phyloP scores from a whole-genome alignment of 129 eudicot species.

The Dittrichia graveolens region DNA sequence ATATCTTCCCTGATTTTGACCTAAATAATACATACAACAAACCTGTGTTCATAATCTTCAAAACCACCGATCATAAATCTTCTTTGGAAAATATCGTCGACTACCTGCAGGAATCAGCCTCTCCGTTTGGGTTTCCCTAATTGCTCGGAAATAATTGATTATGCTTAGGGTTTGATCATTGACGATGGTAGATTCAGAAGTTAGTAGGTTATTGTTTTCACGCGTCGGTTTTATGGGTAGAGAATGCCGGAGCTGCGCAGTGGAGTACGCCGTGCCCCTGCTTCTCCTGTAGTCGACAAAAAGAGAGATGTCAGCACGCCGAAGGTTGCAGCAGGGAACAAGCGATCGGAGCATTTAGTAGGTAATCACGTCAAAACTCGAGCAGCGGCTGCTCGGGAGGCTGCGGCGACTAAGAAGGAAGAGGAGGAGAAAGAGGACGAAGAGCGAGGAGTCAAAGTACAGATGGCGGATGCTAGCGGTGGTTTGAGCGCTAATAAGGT shows the following conservation, averaged over 20 bases:
- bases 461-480: constrained; percentile 74
- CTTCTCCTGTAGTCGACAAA: constrained; percentile 38
- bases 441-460: constrained; percentile 7
- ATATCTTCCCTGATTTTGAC: constrained; percentile 21
- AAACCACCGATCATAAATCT: constrained; percentile 23
- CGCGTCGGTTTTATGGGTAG: constrained; percentile 30
- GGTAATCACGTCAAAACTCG: constrained; percentile 50
- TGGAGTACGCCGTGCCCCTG: constrained; percentile 42
- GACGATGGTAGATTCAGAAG: constrained; percentile 35
- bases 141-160: constrained; percentile 14
- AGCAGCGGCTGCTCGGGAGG: constrained; percentile 48
- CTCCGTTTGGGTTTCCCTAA: not conserved
- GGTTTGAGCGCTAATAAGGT: constrained; percentile 74
- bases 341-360: constrained; percentile 33
- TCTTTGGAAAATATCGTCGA: constrained; percentile 13
- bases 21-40: constrained; percentile 13
- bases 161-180: constrained; percentile 28
- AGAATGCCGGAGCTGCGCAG: constrained; percentile 61
- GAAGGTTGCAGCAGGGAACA: constrained; percentile 17
- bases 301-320: constrained; percentile 4
- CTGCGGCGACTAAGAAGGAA: constrained; percentile 19
- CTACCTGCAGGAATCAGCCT: not conserved
- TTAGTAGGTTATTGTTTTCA: not conserved
- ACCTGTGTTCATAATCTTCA: constrained; percentile 12
- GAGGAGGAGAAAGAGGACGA: constrained; percentile 21